phyloP scores from a whole-genome alignment of 2,329 filamentous ascomycete species.

The Ophiosphaerella herpotricha region DNA sequence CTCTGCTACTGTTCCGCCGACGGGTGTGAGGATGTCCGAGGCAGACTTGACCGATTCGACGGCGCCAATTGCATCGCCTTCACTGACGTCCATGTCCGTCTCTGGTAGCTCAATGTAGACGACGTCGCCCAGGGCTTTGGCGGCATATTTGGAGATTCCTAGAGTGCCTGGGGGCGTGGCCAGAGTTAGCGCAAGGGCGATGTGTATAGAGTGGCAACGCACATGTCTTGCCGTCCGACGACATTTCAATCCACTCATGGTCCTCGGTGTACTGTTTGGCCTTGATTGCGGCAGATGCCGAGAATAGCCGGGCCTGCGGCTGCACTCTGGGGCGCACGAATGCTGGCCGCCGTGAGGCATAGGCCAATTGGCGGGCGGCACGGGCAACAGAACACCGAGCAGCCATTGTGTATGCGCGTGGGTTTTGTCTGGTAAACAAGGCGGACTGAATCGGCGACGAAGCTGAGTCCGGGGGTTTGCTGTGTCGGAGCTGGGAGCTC shows the following conservation, averaged over 20 bases:
- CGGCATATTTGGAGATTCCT: constrained; percentile 90
- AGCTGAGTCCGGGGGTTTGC: constrained; percentile 7
- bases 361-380: constrained; percentile 42
- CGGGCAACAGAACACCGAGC: constrained; percentile 39
- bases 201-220: constrained; percentile 28
- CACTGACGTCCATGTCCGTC: constrained; percentile 67
- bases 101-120: constrained; percentile 95
- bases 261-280: constrained; percentile 92
- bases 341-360: constrained; percentile 27
- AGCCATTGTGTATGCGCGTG: constrained; percentile 38
- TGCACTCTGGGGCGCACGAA: constrained; percentile 34
- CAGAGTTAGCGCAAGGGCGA: constrained; percentile 7
- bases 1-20: constrained; percentile 75
- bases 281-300: constrained; percentile 56
- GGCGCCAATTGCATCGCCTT: constrained; percentile 86
- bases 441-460: too few species aligned
- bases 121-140: constrained; percentile 90
- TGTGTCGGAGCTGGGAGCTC: constrained; percentile 1
- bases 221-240: constrained; percentile 79
- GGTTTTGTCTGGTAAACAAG: background rate
- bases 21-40: constrained; percentile 92
- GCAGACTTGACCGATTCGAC: constrained; percentile 98
- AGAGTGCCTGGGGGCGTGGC: constrained; percentile 58
- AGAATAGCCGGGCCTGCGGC: constrained; percentile 42
- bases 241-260: constrained; percentile 97